Evolutionary conservation across 345 rosid genomes (phyloP).

Genomic region (Combretum micranthum): DNA sequence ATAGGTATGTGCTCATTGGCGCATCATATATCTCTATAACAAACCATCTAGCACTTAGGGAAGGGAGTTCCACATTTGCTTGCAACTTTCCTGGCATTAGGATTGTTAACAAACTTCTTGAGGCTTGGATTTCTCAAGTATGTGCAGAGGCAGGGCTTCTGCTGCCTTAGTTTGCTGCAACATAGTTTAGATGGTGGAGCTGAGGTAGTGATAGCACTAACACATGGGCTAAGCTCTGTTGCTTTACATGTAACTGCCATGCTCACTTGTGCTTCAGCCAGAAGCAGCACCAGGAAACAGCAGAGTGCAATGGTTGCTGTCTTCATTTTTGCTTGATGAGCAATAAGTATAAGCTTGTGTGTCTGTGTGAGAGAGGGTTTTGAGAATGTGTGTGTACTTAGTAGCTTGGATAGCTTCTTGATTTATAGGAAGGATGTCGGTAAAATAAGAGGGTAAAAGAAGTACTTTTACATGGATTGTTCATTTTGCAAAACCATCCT

Average conservation of each 20-base stretch:
- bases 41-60: constrained; percentile 59
- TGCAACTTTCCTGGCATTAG: constrained; percentile 90
- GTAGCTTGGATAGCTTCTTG: constrained; percentile 8
- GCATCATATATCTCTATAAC: too few species aligned
- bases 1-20: too few species aligned
- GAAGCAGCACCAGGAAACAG: constrained; percentile 31
- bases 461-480: constrained; percentile 2
- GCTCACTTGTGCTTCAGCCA: constrained; percentile 35
- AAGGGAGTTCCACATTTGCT: constrained; percentile 76
- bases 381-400: constrained; percentile 9
- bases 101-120: constrained; percentile 63
- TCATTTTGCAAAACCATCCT: neutral
- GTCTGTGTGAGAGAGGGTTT: neutral
- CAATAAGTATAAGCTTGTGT: neutral
- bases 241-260: constrained; percentile 77
- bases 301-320: constrained; percentile 28
- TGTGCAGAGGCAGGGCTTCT: constrained; percentile 88
- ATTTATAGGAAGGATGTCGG: constrained; percentile 15
- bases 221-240: constrained; percentile 79
- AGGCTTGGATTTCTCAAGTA: constrained; percentile 77
- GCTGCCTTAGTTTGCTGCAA: constrained; percentile 76
- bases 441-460: neutral
- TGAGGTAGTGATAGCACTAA: constrained; percentile 60
- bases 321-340: constrained; percentile 29
- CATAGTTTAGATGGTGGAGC: constrained; percentile 67